Percentiles rank a stretch among this genome's conserved stretches.
phyloP scores from a whole-genome alignment of 2,329 filamentous ascomycete genomes.

The Neopestalotiopsis sp. region DNA sequence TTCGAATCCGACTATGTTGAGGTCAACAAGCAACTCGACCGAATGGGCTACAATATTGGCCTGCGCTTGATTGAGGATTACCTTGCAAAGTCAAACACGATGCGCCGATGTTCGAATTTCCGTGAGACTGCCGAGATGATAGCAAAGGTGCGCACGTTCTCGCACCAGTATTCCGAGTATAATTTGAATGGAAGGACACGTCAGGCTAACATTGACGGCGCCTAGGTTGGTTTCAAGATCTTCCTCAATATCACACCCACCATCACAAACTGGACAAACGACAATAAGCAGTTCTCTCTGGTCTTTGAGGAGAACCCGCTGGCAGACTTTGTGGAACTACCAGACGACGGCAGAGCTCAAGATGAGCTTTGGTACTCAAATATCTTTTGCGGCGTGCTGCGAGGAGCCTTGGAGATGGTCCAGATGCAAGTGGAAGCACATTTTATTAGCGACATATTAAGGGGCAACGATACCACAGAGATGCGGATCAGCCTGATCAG shows the following conservation, averaged over 20 bases:
- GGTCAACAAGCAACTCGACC: conserved; percentile 97
- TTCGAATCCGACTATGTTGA: conserved; percentile 93
- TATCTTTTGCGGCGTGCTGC: conserved; percentile 89
- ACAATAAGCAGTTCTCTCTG: conserved; percentile 95
- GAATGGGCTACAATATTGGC: conserved; percentile 99
- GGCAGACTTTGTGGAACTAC: conserved; percentile 95
- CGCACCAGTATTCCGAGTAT: not conserved
- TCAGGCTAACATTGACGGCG: not conserved
- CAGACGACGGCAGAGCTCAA: conserved; percentile 93
- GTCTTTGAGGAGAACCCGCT: conserved; percentile 97
- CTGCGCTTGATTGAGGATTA: conserved; percentile 97
- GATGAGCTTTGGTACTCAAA: conserved; percentile 99
- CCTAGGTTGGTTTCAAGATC: conserved; percentile 95
- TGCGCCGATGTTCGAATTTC: conserved; percentile 89
- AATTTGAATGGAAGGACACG: not conserved
- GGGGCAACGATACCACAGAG: conserved; percentile 95
- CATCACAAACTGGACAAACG: conserved; percentile 93
- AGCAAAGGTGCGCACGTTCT: conserved; percentile 68
- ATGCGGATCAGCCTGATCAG: conserved; percentile 92
- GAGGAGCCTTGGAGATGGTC: conserved; percentile 96
- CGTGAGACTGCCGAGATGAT: conserved; percentile 97
- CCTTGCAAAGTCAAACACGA: conserved; percentile 90
- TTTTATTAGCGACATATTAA: conserved; percentile 91
- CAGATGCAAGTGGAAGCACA: conserved; percentile 99
- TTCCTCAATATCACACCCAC: conserved; percentile 96